These are phyloP conservation scores for Eucalyptus cladocalyx DNA, from an alignment of 345 rosid species.

Conservation along the genomic window DNA sequence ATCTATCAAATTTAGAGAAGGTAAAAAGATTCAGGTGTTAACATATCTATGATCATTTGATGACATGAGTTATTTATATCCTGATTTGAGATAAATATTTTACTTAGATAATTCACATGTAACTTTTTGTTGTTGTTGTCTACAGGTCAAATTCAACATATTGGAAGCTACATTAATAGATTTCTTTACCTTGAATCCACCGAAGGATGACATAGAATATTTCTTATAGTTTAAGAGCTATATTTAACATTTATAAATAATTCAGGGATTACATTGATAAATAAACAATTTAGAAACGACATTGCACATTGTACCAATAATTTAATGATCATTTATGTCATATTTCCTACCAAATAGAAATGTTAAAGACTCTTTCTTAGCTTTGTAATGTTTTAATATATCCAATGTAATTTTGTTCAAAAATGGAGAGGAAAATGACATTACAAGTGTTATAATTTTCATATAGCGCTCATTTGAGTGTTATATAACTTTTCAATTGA, in stretches of 20 bases:
- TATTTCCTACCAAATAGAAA: background rate
- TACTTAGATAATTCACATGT: rapidly evolving
- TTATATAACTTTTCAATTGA: background rate
- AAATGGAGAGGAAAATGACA: background rate
- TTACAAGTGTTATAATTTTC: rapidly evolving
- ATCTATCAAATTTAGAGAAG: background rate
- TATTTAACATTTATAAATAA: background rate
- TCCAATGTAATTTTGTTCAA: background rate
- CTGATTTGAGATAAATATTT: background rate
- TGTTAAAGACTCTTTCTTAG: background rate
- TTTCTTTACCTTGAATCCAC: background rate
- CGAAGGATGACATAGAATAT: background rate
- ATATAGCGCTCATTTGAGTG: rapidly evolving
- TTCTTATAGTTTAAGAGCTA: background rate
- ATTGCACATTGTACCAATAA: background rate
- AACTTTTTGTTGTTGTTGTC: background rate
- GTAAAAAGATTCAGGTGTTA: background rate
- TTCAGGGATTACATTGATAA: background rate
- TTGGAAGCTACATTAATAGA: background rate
- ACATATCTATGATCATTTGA: background rate
- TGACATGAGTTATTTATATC: background rate
- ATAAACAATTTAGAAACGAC: background rate
- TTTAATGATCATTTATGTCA: rapidly evolving
- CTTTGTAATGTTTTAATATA: background rate
- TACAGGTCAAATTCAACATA: rapidly evolving